A percentile compares a stretch with the other conserved stretches of the same genome.
Evolutionary conservation across 768 basidiomycete genomes (phyloP).

Genomic region (Tylopilus sp.): DNA sequence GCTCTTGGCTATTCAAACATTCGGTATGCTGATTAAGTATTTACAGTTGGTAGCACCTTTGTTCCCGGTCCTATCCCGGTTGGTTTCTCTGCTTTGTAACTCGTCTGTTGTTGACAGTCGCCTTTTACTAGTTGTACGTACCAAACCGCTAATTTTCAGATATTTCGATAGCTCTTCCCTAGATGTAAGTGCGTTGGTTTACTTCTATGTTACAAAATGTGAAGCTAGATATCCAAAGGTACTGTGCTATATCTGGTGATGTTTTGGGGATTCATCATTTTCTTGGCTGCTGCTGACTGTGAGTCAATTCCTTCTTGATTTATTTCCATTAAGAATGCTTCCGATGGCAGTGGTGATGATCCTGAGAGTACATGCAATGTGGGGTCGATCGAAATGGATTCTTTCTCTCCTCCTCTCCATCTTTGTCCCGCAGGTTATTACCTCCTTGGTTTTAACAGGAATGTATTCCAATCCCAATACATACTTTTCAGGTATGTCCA

Average conservation of each 20-base stretch:
- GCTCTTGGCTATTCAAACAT: neutral
- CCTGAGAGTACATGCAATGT: slow-evolving; percentile 13
- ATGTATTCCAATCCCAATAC: slow-evolving; percentile 3
- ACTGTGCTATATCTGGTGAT: neutral
- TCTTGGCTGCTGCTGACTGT: slow-evolving; percentile 11
- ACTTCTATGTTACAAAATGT: too few species aligned
- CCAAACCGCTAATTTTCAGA: too few species aligned
- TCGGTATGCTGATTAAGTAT: neutral
- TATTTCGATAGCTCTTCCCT: neutral
- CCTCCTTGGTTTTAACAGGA: neutral
- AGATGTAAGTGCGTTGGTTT: slow-evolving; percentile 9
- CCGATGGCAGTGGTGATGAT: slow-evolving; percentile 12
- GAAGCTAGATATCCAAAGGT: neutral
- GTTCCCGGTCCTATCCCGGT: neutral
- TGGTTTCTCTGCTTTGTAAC: neutral
- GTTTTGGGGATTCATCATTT: slow-evolving; percentile 6
- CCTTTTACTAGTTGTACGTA: neutral
- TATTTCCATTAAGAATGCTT: neutral
- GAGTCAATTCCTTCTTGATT: neutral
- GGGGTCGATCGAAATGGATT: slow-evolving; percentile 5
- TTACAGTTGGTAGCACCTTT: slow-evolving; percentile 1
- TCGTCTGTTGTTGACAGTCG: neutral
- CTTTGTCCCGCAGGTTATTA: neutral
- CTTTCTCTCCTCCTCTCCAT: slow-evolving; percentile 3
- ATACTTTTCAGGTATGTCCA: slow-evolving; percentile 3